Evolutionary conservation across 805 yeast genomes (phyloP).

Genomic region (Nakazawaea laoshanensis): DNA sequence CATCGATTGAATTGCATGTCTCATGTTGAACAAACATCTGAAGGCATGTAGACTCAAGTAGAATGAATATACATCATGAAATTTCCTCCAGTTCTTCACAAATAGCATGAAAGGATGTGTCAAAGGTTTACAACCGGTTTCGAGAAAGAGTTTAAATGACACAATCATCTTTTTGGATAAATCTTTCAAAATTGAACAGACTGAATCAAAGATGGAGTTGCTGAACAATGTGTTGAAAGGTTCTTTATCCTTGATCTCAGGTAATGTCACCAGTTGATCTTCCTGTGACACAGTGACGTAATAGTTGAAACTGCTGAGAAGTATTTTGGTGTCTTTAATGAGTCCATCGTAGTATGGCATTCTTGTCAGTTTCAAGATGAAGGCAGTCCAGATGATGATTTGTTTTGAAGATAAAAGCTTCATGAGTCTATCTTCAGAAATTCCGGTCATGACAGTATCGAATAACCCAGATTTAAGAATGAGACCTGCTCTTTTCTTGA

Average conservation of each 20-base stretch:
- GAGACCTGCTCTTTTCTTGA: no score
- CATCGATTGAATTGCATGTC: constrained; percentile 1
- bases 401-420: no score
- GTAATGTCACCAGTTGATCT: no score
- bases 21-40: constrained; percentile 3
- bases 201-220: constrained; percentile 2
- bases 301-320: no score
- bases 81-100: constrained; percentile 2
- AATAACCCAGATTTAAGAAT: no score
- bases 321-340: no score
- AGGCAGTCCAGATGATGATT: no score
- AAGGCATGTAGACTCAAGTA: constrained; percentile 6
- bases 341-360: no score
- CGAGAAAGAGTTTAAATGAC: constrained; percentile 1
- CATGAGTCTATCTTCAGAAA: no score
- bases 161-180: neutral
- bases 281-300: no score
- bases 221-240: constrained; percentile 5
- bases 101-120: constrained; percentile 4
- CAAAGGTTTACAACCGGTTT: neutral
- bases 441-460: no score
- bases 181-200: neutral
- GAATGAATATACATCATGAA: neutral
- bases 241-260: constrained; percentile 4
- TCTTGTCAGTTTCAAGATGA: no score